Conservation (phyloP, 768 basidiomycete species). For the Tephrocybe sp. region DNA sequence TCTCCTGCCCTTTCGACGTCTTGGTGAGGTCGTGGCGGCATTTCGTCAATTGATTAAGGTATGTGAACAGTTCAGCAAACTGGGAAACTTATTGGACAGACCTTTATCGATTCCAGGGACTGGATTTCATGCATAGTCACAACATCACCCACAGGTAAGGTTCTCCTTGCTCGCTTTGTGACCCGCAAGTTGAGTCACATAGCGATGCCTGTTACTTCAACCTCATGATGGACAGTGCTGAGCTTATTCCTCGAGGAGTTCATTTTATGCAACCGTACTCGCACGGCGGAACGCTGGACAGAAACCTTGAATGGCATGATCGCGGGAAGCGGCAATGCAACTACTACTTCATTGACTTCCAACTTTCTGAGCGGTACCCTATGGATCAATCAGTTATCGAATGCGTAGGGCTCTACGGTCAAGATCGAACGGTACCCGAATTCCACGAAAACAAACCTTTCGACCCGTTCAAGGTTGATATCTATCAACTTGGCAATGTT, state of each 20-base stretch:
- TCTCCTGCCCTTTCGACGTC: slow-evolving; percentile 18
- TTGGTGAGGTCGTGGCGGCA: slow-evolving; percentile 24
- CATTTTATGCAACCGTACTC: background rate
- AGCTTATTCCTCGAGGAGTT: slow-evolving; percentile 1
- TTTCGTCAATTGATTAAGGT: slow-evolving; percentile 22
- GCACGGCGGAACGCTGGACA: background rate
- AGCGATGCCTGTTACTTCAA: background rate
- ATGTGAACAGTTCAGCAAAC: background rate
- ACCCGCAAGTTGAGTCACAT: background rate
- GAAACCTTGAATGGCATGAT: background rate
- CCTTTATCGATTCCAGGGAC: background rate
- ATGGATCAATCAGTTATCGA: background rate
- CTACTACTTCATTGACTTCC: slow-evolving; percentile 6
- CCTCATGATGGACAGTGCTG: slow-evolving; percentile 3
- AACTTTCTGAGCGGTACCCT: background rate
- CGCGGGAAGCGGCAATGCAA: slow-evolving; percentile 2
- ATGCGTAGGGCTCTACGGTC: background rate
- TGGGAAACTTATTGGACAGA: background rate
- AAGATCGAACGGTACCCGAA: slow-evolving; percentile 7
- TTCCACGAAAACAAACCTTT: slow-evolving; percentile 2
- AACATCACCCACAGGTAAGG: background rate
- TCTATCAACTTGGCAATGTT: slow-evolving; percentile 17
- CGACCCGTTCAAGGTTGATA: background rate
- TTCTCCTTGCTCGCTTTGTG: background rate
- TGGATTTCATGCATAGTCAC: slow-evolving; percentile 7